Evolutionary conservation across 495 filamentous ascomycete species (phyloP).

Genomic region (Articulospora tetracladia): DNA sequence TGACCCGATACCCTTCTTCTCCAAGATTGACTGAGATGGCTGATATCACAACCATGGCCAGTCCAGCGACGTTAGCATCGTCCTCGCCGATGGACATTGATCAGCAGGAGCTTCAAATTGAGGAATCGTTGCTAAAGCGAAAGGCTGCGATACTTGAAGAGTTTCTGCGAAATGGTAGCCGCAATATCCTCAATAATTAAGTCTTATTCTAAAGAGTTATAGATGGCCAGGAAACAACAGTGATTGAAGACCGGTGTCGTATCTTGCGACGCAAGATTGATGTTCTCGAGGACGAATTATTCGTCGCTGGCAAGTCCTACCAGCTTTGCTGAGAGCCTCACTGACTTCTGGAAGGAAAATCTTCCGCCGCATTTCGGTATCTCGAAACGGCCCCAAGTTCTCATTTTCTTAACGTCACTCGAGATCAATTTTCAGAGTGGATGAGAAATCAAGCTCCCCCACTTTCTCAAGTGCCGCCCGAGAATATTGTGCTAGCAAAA

Average conservation of each 20-base stretch:
- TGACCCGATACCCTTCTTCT: too few species aligned
- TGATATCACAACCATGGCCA: not conserved
- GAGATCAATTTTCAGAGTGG: conserved; percentile 5
- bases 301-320: conserved; percentile 1
- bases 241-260: conserved; percentile 8
- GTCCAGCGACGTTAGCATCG: not conserved
- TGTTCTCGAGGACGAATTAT: conserved; percentile 4
- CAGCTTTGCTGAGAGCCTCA: not conserved
- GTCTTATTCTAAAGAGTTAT: not conserved
- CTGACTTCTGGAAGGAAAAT: conserved; percentile 3
- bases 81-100: not conserved
- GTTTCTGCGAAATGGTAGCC: conserved; percentile 2
- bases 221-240: not conserved
- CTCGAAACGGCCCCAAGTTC: conserved; percentile 1
- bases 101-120: not conserved
- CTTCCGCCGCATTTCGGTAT: conserved; percentile 1
- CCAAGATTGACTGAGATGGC: not conserved
- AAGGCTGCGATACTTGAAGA: conserved; percentile 5
- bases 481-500: not conserved
- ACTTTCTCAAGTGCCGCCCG: not conserved
- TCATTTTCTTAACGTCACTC: not conserved
- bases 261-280: conserved; percentile 1
- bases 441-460: not conserved
- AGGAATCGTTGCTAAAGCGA: conserved; percentile 12
- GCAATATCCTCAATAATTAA: not conserved